These are phyloP conservation scores for Penicillium sp. DNA, from an alignment of 2,329 filamentous ascomycete genomes.

Conservation along the genomic window DNA sequence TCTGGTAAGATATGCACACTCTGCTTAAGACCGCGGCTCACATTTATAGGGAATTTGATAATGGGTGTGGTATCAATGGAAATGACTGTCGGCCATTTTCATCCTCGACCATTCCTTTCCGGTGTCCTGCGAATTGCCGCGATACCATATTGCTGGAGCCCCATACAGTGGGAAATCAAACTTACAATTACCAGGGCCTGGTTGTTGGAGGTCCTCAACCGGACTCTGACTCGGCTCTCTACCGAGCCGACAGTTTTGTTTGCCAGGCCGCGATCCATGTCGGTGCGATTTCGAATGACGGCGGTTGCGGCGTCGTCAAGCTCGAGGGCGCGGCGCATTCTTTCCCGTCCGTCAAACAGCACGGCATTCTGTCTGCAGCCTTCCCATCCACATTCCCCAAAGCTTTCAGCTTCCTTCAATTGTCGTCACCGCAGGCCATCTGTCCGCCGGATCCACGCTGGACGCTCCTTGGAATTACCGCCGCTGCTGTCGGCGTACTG, in stretches of 20 bases:
- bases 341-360: conserved; percentile 64
- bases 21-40: not conserved
- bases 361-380: conserved; percentile 73
- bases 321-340: conserved; percentile 68
- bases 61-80: conserved; percentile 56
- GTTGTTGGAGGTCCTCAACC: conserved; percentile 53
- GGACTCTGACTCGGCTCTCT: conserved; percentile 56
- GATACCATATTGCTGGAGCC: conserved; percentile 51
- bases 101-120: conserved; percentile 54
- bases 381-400: conserved; percentile 92
- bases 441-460: conserved; percentile 77
- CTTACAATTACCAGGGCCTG: conserved; percentile 53
- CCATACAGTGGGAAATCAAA: conserved; percentile 53
- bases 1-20: conserved; percentile 38
- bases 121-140: conserved; percentile 58
- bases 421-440: conserved; percentile 56
- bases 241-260: conserved; percentile 87
- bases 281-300: conserved; percentile 71
- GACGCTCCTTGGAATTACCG: conserved; percentile 77
- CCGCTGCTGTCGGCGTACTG: conserved; percentile 74
- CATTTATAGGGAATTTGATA: conserved; percentile 40
- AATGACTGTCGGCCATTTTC: conserved; percentile 58
- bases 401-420: conserved; percentile 74
- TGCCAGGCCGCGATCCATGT: conserved; percentile 84
- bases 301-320: conserved; percentile 79